Percentiles rank a stretch among this genome's conserved stretches.
These are phyloP conservation scores for Orychophragmus violaceus DNA, from an alignment of 345 rosid species.

Conservation along the genomic window DNA sequence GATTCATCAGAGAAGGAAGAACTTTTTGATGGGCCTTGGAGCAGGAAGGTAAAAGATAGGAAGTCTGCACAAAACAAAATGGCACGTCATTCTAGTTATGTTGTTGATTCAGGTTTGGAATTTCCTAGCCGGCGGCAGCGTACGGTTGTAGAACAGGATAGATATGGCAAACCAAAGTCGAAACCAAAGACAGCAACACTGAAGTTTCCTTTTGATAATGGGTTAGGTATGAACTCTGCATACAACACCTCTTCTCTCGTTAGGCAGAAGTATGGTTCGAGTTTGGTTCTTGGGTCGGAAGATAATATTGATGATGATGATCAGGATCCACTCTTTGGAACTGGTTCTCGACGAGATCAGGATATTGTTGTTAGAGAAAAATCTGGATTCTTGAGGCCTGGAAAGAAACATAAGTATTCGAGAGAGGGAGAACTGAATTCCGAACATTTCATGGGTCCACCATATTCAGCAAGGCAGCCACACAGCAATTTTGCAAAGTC, in stretches of 20 bases:
- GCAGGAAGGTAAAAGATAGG: slow-evolving; percentile 50
- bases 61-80: slow-evolving; percentile 40
- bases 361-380: slow-evolving; percentile 35
- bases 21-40: slow-evolving; percentile 50
- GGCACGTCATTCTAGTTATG: slow-evolving; percentile 37
- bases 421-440: slow-evolving; percentile 39
- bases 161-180: slow-evolving; percentile 54
- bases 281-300: slow-evolving; percentile 38
- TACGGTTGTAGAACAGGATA: slow-evolving; percentile 34
- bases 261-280: slow-evolving; percentile 46
- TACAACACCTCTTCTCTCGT: slow-evolving; percentile 36
- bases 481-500: slow-evolving; percentile 37
- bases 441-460: slow-evolving; percentile 50
- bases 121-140: slow-evolving; percentile 38
- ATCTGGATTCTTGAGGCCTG: slow-evolving; percentile 40
- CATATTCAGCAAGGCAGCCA: slow-evolving; percentile 45
- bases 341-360: slow-evolving; percentile 43
- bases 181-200: slow-evolving; percentile 53
- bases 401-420: slow-evolving; percentile 47
- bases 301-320: slow-evolving; percentile 42
- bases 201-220: slow-evolving; percentile 40
- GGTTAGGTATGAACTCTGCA: slow-evolving; percentile 45
- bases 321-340: slow-evolving; percentile 62
- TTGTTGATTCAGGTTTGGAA: slow-evolving; percentile 42
- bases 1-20: slow-evolving; percentile 62